Conservation (phyloP, 2,329 filamentous ascomycete genomes). For the Trichophyton simii region DNA sequence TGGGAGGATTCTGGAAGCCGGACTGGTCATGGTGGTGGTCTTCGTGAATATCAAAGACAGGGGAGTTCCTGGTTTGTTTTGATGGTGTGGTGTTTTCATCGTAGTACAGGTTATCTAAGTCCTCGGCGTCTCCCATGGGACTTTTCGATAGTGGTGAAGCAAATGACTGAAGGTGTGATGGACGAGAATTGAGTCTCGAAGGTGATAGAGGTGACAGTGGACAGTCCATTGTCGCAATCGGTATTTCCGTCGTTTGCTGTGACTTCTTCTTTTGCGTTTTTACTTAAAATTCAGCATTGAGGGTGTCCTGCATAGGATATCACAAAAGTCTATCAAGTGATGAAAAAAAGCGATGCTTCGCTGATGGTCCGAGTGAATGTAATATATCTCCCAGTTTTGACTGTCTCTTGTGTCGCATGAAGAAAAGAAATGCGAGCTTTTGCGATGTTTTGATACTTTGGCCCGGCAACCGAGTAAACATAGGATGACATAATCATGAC, state of each 20-base stretch:
- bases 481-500: slow-evolving; percentile 1
- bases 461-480: slow-evolving; percentile 2
- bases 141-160: not conserved
- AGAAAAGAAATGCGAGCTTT: not conserved
- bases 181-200: not conserved
- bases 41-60: slow-evolving; percentile 9
- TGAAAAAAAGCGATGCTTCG: not conserved
- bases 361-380: not conserved
- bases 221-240: not conserved
- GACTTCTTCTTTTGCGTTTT: not conserved
- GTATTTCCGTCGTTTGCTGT: not conserved
- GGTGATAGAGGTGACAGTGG: slow-evolving; percentile 4
- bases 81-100: not conserved
- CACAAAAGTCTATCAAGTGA: not conserved
- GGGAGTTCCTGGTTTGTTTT: slow-evolving; percentile 1
- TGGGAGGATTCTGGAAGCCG: slow-evolving; percentile 15
- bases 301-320: not conserved
- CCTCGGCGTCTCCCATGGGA: not conserved
- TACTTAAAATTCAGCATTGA: not conserved
- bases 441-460: not conserved
- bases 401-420: not conserved
- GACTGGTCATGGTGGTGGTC: slow-evolving; percentile 15
- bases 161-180: not conserved
- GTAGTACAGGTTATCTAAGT: not conserved
- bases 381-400: not conserved